Evolutionary conservation across 306 rosid species (phyloP), one percentile per base, ranked within the genome.

Genomic region (Pyrus betulifolia): DNA sequence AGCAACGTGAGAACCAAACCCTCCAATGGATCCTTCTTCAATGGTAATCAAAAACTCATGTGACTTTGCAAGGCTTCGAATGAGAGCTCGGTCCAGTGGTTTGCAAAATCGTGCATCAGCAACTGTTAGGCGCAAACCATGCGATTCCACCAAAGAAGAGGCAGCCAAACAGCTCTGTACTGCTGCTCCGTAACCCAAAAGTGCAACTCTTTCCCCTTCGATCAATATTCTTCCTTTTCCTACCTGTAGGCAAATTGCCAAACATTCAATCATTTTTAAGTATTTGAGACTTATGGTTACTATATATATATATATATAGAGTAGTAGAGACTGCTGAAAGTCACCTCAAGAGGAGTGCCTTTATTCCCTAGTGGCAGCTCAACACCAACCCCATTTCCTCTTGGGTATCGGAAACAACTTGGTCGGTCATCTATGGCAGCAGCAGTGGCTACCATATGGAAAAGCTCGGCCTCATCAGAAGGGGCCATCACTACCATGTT

Each of bases 401-500:
- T 89, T 4, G 98, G 99, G 64, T 92, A 96, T 8, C 97, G 85
- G 86, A 96, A 92, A 82, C 99, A 96, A 82, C 98, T 96, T 0
- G 99, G 99, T 22, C 97, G 85, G 78, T 92, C 99, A 68, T 96
- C 76, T 54, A 96, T 92, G 76, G 97, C 93, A 15, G 89, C 93
- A 60, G 99, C 89, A 6, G 99, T 96, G 76, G 99, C 99, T 81
- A 96, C 97, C 98, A 96, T 91, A 86, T 96, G 88, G 80, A 90
- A 85, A 77, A 96, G 98, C 83, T 96, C 99, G 4, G 90, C 93
- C 86, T 96, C 96, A 57, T 92, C 99, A 2, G 98, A 87, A 80
- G 99, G 98, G 80, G 99, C 98, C 97, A 92, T 92, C 77, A 96
- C 97, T 84, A 96, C 97, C 99, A 96, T 92, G 89, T 92, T 96